Percentiles rank a stretch among this genome's conserved stretches.
Conservation (phyloP, 2,329 filamentous ascomycete species). For the Alternaria longipes region DNA sequence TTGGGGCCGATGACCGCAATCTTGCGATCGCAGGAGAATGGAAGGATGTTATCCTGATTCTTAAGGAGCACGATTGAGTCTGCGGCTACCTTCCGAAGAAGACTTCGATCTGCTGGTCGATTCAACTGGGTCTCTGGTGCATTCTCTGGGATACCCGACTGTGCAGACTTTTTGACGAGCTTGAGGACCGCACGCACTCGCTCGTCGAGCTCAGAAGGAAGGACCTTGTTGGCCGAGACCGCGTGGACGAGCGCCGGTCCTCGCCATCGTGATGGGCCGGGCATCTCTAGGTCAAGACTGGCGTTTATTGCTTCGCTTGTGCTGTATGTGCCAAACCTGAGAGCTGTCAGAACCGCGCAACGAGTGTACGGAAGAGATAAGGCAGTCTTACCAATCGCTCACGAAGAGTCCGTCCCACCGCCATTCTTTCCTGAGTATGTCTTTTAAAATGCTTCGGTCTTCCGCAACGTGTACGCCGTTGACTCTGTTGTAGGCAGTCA, state of each 20-base stretch:
- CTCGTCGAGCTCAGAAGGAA: constrained; percentile 44
- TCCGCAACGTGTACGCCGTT: constrained; percentile 19
- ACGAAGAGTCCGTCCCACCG: constrained; percentile 55
- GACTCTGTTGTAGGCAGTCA: constrained; percentile 58
- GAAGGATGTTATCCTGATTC: background rate
- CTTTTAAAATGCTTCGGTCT: constrained; percentile 56
- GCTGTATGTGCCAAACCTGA: constrained; percentile 21
- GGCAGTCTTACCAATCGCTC: constrained; percentile 31
- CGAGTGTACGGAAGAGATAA: background rate
- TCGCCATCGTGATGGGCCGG: constrained; percentile 27
- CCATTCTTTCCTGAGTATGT: constrained; percentile 55
- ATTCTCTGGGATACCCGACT: background rate
- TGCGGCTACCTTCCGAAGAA: too few species aligned
- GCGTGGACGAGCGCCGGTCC: background rate
- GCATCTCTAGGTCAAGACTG: constrained; percentile 42
- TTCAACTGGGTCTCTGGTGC: background rate
- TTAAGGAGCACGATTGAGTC: background rate
- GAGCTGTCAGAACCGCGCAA: background rate
- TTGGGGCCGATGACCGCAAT: constrained; percentile 76
- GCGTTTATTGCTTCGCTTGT: constrained; percentile 28
- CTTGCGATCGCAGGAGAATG: background rate
- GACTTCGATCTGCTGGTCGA: background rate
- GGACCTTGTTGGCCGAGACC: constrained; percentile 40
- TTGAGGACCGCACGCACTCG: constrained; percentile 5
- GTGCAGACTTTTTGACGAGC: constrained; percentile 64